Percentiles rank a stretch among this genome's conserved stretches.
These are phyloP conservation scores for Funneliformis geosporum DNA, from an alignment of 192 early-diverging fungal genomes.

Conservation along the genomic window DNA sequence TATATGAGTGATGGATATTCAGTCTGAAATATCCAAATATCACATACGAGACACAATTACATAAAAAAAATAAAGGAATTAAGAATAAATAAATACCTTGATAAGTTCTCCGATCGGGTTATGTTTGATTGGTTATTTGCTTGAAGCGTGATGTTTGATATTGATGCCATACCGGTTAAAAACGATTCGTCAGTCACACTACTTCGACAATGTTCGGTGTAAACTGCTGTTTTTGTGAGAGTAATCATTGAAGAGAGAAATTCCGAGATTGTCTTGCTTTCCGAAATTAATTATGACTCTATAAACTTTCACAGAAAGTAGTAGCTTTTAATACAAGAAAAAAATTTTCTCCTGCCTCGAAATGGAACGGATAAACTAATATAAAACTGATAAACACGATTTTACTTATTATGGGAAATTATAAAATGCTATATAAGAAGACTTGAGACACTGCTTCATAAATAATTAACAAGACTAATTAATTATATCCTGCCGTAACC, in stretches of 20 bases:
- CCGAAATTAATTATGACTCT: neutral
- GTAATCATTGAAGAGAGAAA: constrained; percentile 3
- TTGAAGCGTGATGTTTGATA: neutral
- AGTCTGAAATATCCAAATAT: neutral
- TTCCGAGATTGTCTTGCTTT: neutral
- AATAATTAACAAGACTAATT: too few relatives aligned
- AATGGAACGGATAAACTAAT: too few relatives aligned
- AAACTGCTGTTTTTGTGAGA: neutral
- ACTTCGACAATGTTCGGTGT: neutral
- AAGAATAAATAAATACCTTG: constrained; percentile 1
- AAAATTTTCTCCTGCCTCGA: too few relatives aligned
- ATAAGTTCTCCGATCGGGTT: neutral
- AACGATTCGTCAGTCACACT: neutral
- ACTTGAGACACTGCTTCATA: too few relatives aligned
- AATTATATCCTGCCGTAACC: too few relatives aligned
- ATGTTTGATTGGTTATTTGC: neutral
- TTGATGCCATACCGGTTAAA: neutral
- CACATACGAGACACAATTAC: neutral
- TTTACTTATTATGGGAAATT: too few relatives aligned
- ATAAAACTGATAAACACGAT: too few relatives aligned
- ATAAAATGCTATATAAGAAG: too few relatives aligned
- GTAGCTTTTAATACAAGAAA: too few relatives aligned
- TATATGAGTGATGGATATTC: constrained; percentile 2
- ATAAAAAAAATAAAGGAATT: neutral
- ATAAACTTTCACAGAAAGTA: too few relatives aligned